A percentile compares a stretch with the other conserved stretches of the same genome.
phyloP scores from a whole-genome alignment of 1,284 basidiomycete genomes.

The Malassezia furfur region DNA sequence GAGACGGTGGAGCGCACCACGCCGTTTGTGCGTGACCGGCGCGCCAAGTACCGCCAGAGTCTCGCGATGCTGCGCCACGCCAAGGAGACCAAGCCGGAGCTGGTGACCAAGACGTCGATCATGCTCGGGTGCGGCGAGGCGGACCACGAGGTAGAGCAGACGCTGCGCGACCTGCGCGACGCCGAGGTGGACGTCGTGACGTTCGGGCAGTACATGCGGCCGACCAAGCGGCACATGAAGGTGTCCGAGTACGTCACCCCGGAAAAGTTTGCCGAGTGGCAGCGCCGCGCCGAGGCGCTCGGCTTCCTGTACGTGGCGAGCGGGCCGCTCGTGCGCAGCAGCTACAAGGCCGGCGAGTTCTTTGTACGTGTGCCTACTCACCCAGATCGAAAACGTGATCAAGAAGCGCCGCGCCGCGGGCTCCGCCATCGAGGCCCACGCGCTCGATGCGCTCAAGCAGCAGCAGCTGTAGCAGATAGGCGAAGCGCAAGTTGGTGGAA shows the following conservation, averaged over 20 bases:
- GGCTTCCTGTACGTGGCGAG: constrained; percentile 96
- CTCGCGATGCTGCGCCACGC: constrained; percentile 68
- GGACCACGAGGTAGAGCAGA: constrained; percentile 70
- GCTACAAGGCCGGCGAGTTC: constrained; percentile 69
- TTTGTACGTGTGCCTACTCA: constrained; percentile 25
- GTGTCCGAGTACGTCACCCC: constrained; percentile 92
- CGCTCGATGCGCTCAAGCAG: not conserved
- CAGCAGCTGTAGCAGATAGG: not conserved
- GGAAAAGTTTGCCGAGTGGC: constrained; percentile 85
- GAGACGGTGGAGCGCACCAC: constrained; percentile 90
- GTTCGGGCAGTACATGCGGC: constrained; percentile 99
- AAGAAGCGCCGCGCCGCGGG: constrained; percentile 22
- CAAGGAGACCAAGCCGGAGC: constrained; percentile 58
- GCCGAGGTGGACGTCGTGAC: constrained; percentile 92
- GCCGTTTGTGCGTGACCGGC: constrained; percentile 84
- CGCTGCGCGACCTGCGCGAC: constrained; percentile 75
- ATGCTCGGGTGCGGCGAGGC: constrained; percentile 96
- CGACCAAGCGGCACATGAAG: constrained; percentile 98
- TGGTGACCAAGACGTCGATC: constrained; percentile 93
- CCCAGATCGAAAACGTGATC: constrained; percentile 39
- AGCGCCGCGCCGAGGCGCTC: constrained; percentile 74
- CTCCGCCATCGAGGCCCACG: constrained; percentile 10
- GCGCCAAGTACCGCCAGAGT: constrained; percentile 84
- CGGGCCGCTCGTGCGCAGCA: constrained; percentile 87
- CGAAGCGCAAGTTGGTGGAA: not conserved